Evolutionary conservation across 179 eudicot genomes (phyloP).

Genomic region (Gypsophila paniculata): DNA sequence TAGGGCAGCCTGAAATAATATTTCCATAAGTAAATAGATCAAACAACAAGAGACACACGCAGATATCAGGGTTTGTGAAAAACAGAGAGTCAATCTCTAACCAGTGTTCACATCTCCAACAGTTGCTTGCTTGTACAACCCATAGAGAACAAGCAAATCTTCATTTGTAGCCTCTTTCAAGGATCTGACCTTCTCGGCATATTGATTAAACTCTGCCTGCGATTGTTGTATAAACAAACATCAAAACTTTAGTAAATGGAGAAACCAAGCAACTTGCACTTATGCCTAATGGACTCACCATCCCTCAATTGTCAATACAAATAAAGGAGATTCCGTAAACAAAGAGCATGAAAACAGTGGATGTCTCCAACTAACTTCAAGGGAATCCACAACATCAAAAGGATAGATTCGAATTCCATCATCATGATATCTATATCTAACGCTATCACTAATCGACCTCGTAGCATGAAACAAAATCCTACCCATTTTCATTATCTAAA

Average conservation of each 20-base stretch:
- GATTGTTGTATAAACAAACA: not conserved
- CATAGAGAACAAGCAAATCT: constrained; percentile 71
- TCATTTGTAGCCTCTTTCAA: constrained; percentile 58
- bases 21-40: not conserved
- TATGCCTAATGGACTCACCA: not conserved
- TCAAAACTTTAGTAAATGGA: not conserved
- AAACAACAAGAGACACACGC: not conserved
- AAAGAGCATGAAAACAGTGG: not conserved
- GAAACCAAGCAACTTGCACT: not conserved
- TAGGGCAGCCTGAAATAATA: constrained; percentile 63
- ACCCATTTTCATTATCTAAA: too few relatives aligned
- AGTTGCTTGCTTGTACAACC: constrained; percentile 86
- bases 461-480: too few relatives aligned
- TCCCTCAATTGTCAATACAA: not conserved
- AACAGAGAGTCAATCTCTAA: constrained; percentile 12
- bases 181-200: constrained; percentile 75
- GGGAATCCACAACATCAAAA: not conserved
- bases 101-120: constrained; percentile 72
- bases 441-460: not conserved
- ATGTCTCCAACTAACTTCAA: not conserved
- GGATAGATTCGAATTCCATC: not conserved
- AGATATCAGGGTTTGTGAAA: not conserved
- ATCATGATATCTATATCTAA: not conserved
- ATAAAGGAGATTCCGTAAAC: too few relatives aligned
- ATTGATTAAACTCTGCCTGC: constrained; percentile 82